A percentile compares a stretch with the other conserved stretches of the same genome.
These are phyloP conservation scores for Malassezia yamatoensis DNA, from an alignment of 1,284 basidiomycete genomes.

Conservation along the genomic window DNA sequence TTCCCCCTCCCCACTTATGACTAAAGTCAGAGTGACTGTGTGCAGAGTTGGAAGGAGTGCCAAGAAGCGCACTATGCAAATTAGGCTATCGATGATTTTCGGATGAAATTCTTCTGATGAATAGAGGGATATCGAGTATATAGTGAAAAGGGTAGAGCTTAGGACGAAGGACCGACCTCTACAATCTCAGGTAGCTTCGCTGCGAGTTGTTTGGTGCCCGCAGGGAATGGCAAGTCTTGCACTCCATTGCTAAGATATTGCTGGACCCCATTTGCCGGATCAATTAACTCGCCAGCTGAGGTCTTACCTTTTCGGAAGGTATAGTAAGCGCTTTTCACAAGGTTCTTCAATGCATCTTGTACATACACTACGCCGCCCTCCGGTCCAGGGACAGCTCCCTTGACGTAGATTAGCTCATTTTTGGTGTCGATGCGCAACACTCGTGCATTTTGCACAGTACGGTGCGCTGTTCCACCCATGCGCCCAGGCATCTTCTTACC, in stretches of 20 bases:
- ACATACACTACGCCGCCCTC: slow-evolving; percentile 51
- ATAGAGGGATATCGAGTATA: no score
- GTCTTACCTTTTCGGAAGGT: slow-evolving; percentile 35
- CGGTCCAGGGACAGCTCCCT: slow-evolving; percentile 54
- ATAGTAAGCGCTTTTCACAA: slow-evolving; percentile 39
- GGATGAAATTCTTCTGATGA: no score
- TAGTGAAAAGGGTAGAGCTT: background rate
- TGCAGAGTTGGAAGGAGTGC: no score
- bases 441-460: slow-evolving; percentile 62
- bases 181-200: slow-evolving; percentile 50
- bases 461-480: slow-evolving; percentile 59
- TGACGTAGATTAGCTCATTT: slow-evolving; percentile 77
- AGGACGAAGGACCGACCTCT: slow-evolving; percentile 18
- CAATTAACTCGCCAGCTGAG: slow-evolving; percentile 55
- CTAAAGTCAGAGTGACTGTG: no score
- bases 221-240: slow-evolving; percentile 77
- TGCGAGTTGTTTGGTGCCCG: slow-evolving; percentile 71
- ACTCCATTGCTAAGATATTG: slow-evolving; percentile 75
- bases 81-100: no score
- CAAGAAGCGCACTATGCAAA: no score
- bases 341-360: slow-evolving; percentile 39
- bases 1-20: no score
- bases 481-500: slow-evolving; percentile 98
- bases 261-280: slow-evolving; percentile 60
- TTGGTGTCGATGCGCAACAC: slow-evolving; percentile 77